Evolutionary conservation across 805 yeast species (phyloP).

Genomic region (Candida methanosorbosa): DNA sequence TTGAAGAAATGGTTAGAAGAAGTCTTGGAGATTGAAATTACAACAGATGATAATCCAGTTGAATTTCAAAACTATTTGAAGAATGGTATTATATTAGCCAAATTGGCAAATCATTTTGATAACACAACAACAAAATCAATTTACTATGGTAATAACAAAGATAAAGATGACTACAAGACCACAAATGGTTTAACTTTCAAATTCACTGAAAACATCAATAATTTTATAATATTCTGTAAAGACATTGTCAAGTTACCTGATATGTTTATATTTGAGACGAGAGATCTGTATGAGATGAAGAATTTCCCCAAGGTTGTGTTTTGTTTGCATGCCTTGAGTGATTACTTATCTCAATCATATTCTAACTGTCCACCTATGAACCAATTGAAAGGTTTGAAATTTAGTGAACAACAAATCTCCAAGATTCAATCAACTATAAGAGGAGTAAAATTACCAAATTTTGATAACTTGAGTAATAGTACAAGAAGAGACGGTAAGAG

Average conservation of each 20-base stretch:
- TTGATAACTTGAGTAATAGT: conserved; percentile 34
- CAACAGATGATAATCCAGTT: conserved; percentile 27
- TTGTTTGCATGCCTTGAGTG: conserved; percentile 83
- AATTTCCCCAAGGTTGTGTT: conserved; percentile 91
- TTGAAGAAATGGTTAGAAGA: conserved; percentile 42
- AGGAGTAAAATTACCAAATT: conserved; percentile 71
- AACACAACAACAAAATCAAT: conserved; percentile 53
- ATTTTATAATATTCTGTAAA: conserved; percentile 64
- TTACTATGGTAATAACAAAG: conserved; percentile 35
- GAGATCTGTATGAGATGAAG: conserved; percentile 87
- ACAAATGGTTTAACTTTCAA: conserved; percentile 57
- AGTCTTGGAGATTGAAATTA: conserved; percentile 15
- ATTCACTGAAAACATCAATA: conserved; percentile 87
- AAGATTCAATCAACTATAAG: conserved; percentile 61
- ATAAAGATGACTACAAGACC: conserved; percentile 15
- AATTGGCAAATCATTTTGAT: conserved; percentile 61
- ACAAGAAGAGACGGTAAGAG: conserved; percentile 3
- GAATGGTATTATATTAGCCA: conserved; percentile 82
- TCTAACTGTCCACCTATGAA: conserved; percentile 43
- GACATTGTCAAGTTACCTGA: conserved; percentile 81
- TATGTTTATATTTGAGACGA: conserved; percentile 79
- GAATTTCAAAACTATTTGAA: conserved; percentile 56
- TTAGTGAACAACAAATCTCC: conserved; percentile 60
- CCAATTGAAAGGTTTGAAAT: conserved; percentile 44
- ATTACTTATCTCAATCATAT: conserved; percentile 41